Evolutionary conservation across 805 yeast genomes (phyloP).

Genomic region (Zygoascus biomembranicola): DNA sequence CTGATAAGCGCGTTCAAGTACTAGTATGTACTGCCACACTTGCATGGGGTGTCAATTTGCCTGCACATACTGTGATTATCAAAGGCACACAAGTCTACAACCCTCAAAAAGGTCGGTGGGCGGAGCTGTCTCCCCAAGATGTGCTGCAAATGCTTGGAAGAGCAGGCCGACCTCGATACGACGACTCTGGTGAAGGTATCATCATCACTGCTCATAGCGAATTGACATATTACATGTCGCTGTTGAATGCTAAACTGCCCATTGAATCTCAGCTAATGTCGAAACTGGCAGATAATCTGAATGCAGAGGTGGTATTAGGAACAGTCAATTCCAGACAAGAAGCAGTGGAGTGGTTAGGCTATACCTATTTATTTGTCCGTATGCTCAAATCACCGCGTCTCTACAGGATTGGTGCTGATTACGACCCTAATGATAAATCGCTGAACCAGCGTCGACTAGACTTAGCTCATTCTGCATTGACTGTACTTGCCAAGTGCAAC

Average conservation of each 20-base stretch:
- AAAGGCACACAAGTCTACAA: slow-evolving; percentile 92
- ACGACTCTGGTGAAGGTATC: slow-evolving; percentile 86
- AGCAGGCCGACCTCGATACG: slow-evolving; percentile 96
- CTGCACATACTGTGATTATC: slow-evolving; percentile 89
- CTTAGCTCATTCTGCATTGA: slow-evolving; percentile 69
- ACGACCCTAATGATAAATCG: slow-evolving; percentile 34
- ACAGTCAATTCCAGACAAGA: slow-evolving; percentile 50
- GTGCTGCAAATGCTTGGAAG: slow-evolving; percentile 95
- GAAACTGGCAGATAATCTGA: slow-evolving; percentile 61
- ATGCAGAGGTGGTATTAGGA: slow-evolving; percentile 82
- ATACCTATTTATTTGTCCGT: slow-evolving; percentile 70
- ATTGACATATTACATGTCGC: slow-evolving; percentile 78
- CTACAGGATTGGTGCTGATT: slow-evolving; percentile 68
- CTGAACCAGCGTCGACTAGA: slow-evolving; percentile 52
- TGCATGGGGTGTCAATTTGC: slow-evolving; percentile 96
- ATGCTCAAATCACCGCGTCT: slow-evolving; percentile 65
- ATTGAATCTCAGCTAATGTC: slow-evolving; percentile 82
- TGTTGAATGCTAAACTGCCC: slow-evolving; percentile 85
- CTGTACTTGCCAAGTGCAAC: slow-evolving; percentile 45
- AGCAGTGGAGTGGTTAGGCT: slow-evolving; percentile 73
- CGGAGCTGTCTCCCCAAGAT: slow-evolving; percentile 89
- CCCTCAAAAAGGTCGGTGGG: slow-evolving; percentile 86
- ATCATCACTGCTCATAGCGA: slow-evolving; percentile 83
- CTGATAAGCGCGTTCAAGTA: slow-evolving; percentile 77
- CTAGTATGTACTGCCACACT: slow-evolving; percentile 86